Base-by-base conservation (phyloP, 345 rosid species). In the Conringia planisiliqua region DNA sequence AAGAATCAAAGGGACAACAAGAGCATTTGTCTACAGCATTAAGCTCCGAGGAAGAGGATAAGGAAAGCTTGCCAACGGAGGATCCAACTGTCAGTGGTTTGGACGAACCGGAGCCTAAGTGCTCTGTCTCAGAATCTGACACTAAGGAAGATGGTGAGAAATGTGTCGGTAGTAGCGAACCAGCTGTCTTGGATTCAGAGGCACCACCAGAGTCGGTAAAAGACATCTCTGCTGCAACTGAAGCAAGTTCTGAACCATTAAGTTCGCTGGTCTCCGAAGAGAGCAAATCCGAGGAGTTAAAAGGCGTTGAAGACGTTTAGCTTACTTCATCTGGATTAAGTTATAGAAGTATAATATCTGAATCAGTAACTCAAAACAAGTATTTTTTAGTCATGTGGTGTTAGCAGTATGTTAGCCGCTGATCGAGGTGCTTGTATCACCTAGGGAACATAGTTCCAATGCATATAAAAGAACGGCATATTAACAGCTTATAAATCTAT, bases 11-110 rank as follows among this genome's bases (percentile, higher is more conserved):
- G 64, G 73, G 3, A 43, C 52, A 68, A 38, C 30, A n/a, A 27
- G 72, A 52, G n/a, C 26, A 54, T 38, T n/a, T 39, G 62, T 54
- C 72, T 54, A 50, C 60, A 35, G 71, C 70, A 7, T 36, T 52
- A 57, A 40, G 72, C 54, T 27, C 63, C 4, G 51, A 68, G 62
- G 38, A 40, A 69, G 30, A 56, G 42, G 16, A 52, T 13, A 39
- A 52, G 48, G 50, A 24, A 67, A 51, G 48, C 48, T 33, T 35
- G 58, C 44, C 42, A 48, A 33, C 7, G 43, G 30, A 66, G 58
- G 64, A 59, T 59, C 64, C 64, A 59, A 10, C 64, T 18, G 71
- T 50, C 11, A 35, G 57, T 43, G 33, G 54, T 32, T 10, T 46
- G n/a, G 69, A 30, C 13, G 42, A 64, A 46, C 29, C 42, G 6